Base-by-base conservation (phyloP, 192 early-diverging fungal genomes). In the Backusella liffmaniae region DNA sequence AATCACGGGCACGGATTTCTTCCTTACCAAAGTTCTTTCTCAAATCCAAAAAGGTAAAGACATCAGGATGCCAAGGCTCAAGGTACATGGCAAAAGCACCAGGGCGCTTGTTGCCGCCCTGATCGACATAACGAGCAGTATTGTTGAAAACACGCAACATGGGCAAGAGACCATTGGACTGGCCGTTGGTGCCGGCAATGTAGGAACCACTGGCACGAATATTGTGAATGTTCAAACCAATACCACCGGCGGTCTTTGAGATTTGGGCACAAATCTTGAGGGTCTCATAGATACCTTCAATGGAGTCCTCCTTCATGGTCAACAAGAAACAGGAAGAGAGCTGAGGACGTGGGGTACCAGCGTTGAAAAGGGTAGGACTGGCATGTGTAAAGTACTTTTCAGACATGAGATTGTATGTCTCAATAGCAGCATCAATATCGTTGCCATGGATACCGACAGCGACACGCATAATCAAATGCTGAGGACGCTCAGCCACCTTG, bases 131-230 rank as follows among this genome's bases (percentile, higher is more conserved):
- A 39, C 98, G 91, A 13, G 98, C 97, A 4, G 98, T 99, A 85
- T 97, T 97, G 88, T 99, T 98, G 80, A 91, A 99, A 10, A 99
- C 98, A 67, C 97, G 94, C 74, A 99, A 88, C 97, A 99, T 98
- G 6, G 98, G 98, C 34, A 99, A 87, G 41, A 99, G 86, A 6
- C 98, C 98, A 79, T 98, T 98, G 29, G 98, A 98, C 72, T 92
- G 88, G 72, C 98, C 98, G 82, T 99, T 98, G 41, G 97, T 98
- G 66, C 97, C 98, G 35, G 98, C 94, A 88, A 98, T 98, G 83
- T 97, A 99, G 16, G 98, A 96, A 1, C 96, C 98, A 7, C 90
- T 88, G 0, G 96, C 94, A 56, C 96, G 93, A 80, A 99, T 99
- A 79, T 95, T 95, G 89, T 98, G 97, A 74, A 99, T 94, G 81